Conservation (phyloP, 78 protist genomes). For the Dictyostelium purpureum region DNA sequence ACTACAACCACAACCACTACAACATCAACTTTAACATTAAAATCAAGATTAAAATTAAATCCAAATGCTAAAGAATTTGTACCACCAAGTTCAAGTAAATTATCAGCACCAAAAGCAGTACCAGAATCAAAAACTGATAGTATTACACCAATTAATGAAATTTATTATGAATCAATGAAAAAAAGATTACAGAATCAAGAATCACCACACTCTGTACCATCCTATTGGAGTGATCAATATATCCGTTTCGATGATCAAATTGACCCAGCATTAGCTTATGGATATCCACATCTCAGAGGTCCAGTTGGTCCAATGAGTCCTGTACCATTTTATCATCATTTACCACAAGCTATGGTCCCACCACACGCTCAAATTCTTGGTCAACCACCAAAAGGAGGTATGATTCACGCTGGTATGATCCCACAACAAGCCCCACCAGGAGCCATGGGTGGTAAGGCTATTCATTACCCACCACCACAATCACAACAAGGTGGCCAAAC, state of each 20-base stretch:
- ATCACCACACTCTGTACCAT: conserved; percentile 20
- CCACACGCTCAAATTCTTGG: not conserved
- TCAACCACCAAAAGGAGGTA: not conserved
- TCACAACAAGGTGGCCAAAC: not conserved
- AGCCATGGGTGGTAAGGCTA: not conserved
- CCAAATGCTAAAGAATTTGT: conserved; percentile 71
- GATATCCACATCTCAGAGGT: not conserved
- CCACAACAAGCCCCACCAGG: conserved; percentile 6
- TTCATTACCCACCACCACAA: not conserved
- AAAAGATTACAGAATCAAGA: conserved; percentile 53
- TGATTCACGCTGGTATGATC: not conserved
- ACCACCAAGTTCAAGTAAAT: not conserved
- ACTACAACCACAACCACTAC: not conserved
- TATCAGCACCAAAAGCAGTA: not conserved
- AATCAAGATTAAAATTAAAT: conserved; percentile 41
- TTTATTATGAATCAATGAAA: conserved; percentile 65
- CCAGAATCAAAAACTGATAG: conserved; percentile 41
- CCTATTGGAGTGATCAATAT: conserved; percentile 30
- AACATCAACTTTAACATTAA: not conserved
- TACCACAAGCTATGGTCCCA: not conserved
- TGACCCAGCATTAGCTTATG: not conserved
- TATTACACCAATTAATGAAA: conserved; percentile 24
- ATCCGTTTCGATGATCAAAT: not conserved
- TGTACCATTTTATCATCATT: not conserved
- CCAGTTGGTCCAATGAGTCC: not conserved